Conservation (phyloP, 2,329 filamentous ascomycete species). For the Geosmithia putterillii region DNA sequence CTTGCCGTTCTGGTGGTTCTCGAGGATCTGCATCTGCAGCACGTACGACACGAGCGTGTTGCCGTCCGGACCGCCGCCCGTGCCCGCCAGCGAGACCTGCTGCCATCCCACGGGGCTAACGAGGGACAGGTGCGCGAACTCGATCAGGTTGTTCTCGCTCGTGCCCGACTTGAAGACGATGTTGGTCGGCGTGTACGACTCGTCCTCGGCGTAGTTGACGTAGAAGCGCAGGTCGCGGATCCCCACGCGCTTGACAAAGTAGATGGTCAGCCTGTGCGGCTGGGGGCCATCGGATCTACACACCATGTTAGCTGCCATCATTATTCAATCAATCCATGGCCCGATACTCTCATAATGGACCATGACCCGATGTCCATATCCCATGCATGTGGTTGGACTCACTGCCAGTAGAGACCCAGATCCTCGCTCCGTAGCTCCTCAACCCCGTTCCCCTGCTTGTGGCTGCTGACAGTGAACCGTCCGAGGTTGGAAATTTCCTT, state of each 20-base stretch:
- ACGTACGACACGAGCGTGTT: constrained; percentile 79
- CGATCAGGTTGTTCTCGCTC: constrained; percentile 80
- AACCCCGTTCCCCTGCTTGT: constrained; percentile 70
- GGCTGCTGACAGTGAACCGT: constrained; percentile 70
- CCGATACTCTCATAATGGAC: too few relatives aligned
- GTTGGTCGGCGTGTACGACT: constrained; percentile 92
- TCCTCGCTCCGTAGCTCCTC: constrained; percentile 65
- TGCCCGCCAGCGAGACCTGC: constrained; percentile 53
- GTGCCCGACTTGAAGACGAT: constrained; percentile 84
- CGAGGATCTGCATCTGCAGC: constrained; percentile 78
- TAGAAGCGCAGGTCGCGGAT: constrained; percentile 71
- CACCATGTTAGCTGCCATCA: not conserved
- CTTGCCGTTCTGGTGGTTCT: constrained; percentile 98
- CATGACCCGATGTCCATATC: not conserved
- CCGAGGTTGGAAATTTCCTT: constrained; percentile 80
- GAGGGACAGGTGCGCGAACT: constrained; percentile 72
- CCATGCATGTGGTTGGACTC: constrained; percentile 14
- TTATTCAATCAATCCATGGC: too few relatives aligned
- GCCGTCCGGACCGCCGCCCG: constrained; percentile 48
- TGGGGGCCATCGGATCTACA: constrained; percentile 68
- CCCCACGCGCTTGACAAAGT: constrained; percentile 73
- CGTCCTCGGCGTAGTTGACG: constrained; percentile 84
- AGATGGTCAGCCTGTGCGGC: constrained; percentile 70
- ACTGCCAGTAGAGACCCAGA: constrained; percentile 69
- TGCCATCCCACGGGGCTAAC: constrained; percentile 81